These are phyloP conservation scores for Kuraishia molischiana DNA, from an alignment of 805 yeast genomes.

Conservation along the genomic window DNA sequence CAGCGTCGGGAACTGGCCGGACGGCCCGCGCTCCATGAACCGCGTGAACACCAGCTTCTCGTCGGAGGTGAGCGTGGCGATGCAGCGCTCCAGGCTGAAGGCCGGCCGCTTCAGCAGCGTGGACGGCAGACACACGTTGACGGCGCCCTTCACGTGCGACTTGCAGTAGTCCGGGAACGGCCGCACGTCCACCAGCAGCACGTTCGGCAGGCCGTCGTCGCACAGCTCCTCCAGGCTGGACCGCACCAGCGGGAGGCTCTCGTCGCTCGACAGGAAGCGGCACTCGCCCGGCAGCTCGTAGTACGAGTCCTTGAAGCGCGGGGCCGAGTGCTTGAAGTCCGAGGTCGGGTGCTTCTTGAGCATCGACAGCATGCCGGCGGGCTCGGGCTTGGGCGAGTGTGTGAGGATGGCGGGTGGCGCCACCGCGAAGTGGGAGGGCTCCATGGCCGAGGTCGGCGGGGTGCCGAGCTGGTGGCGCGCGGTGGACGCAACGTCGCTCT, in stretches of 20 bases:
- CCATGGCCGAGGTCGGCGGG: too few relatives aligned
- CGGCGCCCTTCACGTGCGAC: constrained; percentile 46
- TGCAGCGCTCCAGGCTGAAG: constrained; percentile 54
- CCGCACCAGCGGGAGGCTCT: not conserved
- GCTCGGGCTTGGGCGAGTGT: too few relatives aligned
- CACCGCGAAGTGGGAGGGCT: too few relatives aligned
- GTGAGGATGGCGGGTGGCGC: too few relatives aligned
- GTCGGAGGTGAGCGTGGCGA: constrained; percentile 45
- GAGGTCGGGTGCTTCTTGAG: too few relatives aligned
- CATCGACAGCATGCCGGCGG: too few relatives aligned
- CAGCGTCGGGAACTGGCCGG: constrained; percentile 26
- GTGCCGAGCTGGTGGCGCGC: too few relatives aligned
- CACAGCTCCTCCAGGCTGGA: constrained; percentile 5
- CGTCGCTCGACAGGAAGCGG: not conserved
- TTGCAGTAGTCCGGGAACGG: constrained; percentile 68
- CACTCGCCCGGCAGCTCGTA: constrained; percentile 1
- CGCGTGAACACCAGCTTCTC: constrained; percentile 35
- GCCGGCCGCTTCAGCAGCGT: constrained; percentile 71
- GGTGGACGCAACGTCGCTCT: constrained; percentile 1
- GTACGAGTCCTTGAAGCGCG: constrained; percentile 2
- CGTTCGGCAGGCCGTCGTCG: constrained; percentile 16
- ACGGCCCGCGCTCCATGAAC: constrained; percentile 18
- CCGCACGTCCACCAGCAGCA: constrained; percentile 65
- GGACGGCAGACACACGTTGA: constrained; percentile 83
- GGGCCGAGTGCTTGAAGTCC: too few relatives aligned